Conservation (phyloP, 2,329 filamentous ascomycete species). For the Diaporthe capsici region DNA sequence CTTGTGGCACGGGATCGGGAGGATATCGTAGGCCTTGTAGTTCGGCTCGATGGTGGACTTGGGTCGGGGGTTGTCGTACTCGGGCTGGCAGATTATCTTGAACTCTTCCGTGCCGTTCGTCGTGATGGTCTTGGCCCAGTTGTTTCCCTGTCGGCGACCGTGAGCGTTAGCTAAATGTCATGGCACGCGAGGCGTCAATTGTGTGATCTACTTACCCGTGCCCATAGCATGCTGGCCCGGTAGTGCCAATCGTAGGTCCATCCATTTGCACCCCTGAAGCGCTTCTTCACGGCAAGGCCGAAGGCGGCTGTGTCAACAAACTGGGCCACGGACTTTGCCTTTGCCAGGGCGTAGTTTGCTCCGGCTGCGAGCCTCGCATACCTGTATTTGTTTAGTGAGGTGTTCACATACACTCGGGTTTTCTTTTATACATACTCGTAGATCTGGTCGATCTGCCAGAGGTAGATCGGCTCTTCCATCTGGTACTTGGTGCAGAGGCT, state of each 20-base stretch:
- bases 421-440: background rate
- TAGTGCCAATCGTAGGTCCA: background rate
- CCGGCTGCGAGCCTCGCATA: background rate
- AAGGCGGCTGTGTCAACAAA: background rate
- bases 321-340: background rate
- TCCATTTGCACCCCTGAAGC: background rate
- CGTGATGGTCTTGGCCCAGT: background rate
- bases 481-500: background rate
- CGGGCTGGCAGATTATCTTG: constrained; percentile 17
- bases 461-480: background rate
- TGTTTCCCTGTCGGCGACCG: background rate
- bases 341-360: background rate
- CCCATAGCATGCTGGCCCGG: background rate
- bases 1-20: background rate
- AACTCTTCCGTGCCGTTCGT: background rate
- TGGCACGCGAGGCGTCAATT: background rate
- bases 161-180: background rate
- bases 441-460: background rate
- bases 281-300: background rate
- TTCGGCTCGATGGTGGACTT: background rate
- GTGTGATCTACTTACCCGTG: background rate
- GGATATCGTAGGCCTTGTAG: background rate
- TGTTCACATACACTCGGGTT: accelerated
- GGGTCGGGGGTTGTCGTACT: background rate
- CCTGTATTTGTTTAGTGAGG: background rate